These are phyloP conservation scores for Lipomyces anomalus DNA, from an alignment of 805 yeast genomes.

Conservation along the genomic window DNA sequence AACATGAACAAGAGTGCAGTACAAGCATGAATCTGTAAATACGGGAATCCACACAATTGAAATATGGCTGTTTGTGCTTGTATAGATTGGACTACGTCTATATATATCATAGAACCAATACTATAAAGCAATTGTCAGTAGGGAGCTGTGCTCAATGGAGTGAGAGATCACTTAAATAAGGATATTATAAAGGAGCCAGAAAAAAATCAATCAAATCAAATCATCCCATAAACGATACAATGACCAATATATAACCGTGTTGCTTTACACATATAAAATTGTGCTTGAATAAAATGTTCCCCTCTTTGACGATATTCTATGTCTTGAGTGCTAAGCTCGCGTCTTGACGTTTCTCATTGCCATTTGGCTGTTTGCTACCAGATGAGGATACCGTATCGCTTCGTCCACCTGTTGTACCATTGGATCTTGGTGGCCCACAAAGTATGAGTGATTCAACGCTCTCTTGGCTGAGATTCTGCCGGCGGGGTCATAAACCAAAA, in stretches of 20 bases:
- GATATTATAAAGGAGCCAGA: neutral
- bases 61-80: no score
- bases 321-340: neutral
- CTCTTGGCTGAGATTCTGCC: slow-evolving; percentile 89
- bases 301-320: neutral
- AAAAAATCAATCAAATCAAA: neutral
- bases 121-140: no score
- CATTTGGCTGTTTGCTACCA: neutral
- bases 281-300: no score
- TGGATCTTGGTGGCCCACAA: slow-evolving; percentile 28
- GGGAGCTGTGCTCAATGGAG: neutral
- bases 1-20: no score
- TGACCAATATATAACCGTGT: neutral
- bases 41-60: no score
- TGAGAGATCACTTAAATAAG: neutral
- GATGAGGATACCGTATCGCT: neutral
- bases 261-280: neutral
- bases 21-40: no score
- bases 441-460: slow-evolving; percentile 85
- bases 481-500: slow-evolving; percentile 89
- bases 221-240: neutral
- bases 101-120: no score
- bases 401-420: no score
- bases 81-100: no score
- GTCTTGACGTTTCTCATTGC: neutral